Evolutionary conservation across 2,329 filamentous ascomycete species (phyloP).

Genomic region (Didymella pomorum): DNA sequence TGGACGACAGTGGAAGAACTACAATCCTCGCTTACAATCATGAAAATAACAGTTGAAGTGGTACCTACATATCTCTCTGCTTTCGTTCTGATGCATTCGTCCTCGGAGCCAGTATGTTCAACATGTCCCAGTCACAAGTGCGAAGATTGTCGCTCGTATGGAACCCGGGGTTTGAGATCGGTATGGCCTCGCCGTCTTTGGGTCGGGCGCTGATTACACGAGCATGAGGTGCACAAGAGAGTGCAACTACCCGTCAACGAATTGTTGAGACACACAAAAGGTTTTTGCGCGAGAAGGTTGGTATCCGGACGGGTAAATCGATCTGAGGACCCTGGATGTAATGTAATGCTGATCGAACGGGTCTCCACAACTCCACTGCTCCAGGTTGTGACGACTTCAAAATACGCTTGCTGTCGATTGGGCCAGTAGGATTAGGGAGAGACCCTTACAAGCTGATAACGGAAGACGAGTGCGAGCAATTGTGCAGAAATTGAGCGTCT

Average conservation of each 20-base stretch:
- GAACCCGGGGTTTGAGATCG: too few species aligned
- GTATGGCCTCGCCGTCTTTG: neutral
- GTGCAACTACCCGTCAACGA: neutral
- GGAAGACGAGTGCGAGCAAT: neutral
- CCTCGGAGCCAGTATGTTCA: slow-evolving; percentile 9
- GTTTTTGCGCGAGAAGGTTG: neutral
- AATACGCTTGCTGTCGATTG: neutral
- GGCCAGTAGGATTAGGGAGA: slow-evolving; percentile 1
- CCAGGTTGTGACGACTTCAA: slow-evolving; percentile 9
- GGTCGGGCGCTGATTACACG: neutral
- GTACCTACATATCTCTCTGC: slow-evolving; percentile 5
- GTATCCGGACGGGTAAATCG: slow-evolving; percentile 6
- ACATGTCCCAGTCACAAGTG: neutral
- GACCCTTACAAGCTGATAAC: neutral
- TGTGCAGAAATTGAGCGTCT: slow-evolving; percentile 4
- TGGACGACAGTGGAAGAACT: neutral
- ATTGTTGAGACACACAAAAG: slow-evolving; percentile 6
- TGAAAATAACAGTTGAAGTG: neutral
- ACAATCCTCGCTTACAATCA: neutral
- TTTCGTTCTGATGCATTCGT: neutral
- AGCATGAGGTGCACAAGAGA: neutral
- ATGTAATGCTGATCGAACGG: slow-evolving; percentile 11
- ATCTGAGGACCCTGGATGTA: slow-evolving; percentile 3
- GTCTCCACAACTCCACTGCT: slow-evolving; percentile 9
- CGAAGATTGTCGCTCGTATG: neutral